phyloP scores from a whole-genome alignment of 2,329 filamentous ascomycete genomes.

The Stemphylium lycopersici region DNA sequence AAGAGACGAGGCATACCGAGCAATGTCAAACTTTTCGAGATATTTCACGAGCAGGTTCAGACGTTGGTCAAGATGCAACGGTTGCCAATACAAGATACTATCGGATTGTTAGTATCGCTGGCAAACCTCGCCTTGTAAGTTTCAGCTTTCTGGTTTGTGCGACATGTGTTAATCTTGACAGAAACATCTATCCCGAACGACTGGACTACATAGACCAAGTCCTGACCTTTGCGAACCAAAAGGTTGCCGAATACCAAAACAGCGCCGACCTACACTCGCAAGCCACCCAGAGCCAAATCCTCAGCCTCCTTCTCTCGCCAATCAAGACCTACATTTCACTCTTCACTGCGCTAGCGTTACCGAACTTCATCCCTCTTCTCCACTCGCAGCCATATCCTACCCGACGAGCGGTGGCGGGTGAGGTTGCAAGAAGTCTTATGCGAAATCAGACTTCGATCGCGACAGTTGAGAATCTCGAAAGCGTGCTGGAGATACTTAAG shows the following conservation, averaged over 20 bases:
- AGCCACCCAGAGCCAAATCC: constrained; percentile 83
- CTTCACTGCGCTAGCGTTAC: constrained; percentile 93
- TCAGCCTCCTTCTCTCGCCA: constrained; percentile 88
- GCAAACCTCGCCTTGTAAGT: constrained; percentile 81
- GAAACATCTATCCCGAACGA: constrained; percentile 89
- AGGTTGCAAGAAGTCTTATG: constrained; percentile 82
- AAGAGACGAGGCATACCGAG: constrained; percentile 67
- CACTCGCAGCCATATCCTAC: constrained; percentile 93
- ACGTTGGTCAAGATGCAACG: constrained; percentile 90
- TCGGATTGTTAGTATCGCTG: constrained; percentile 90
- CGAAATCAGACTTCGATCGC: constrained; percentile 81
- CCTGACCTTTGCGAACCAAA: constrained; percentile 82
- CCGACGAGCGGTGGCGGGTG: constrained; percentile 85
- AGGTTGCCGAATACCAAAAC: constrained; percentile 87
- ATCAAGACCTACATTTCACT: constrained; percentile 89
- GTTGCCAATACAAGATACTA: constrained; percentile 91
- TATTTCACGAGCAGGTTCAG: constrained; percentile 96
- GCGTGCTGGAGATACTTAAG: constrained; percentile 84
- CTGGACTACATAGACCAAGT: constrained; percentile 97
- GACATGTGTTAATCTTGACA: constrained; percentile 39
- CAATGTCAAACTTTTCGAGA: constrained; percentile 90
- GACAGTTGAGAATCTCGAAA: constrained; percentile 79
- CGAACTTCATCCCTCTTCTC: constrained; percentile 87
- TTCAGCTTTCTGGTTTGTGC: background rate
- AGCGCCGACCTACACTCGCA: constrained; percentile 93